Conservation (phyloP, 2,329 filamentous ascomycete species). For the Ascochyta viciae-villosae region DNA sequence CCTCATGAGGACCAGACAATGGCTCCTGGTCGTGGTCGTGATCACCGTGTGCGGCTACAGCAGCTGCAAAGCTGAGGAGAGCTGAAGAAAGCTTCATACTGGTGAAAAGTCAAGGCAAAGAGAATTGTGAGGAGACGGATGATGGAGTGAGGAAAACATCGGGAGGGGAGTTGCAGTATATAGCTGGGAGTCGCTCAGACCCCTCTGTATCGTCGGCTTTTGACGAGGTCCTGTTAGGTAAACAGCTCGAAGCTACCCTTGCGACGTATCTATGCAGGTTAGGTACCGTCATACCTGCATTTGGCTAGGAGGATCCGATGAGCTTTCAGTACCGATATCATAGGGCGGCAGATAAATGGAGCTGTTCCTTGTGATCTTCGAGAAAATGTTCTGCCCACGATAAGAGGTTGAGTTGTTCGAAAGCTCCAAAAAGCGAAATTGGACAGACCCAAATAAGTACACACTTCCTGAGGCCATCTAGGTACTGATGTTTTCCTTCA, state of each 20-base stretch:
- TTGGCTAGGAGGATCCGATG: conserved; percentile 24
- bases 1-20: conserved; percentile 70
- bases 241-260: conserved; percentile 42
- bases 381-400: not conserved
- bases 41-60: conserved; percentile 65
- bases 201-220: conserved; percentile 32
- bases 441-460: not conserved
- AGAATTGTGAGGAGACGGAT: not conserved
- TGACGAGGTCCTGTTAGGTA: conserved; percentile 45
- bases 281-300: conserved; percentile 26
- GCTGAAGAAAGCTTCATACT: conserved; percentile 39
- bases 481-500: conserved; percentile 1
- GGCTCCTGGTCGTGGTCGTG: conserved; percentile 65
- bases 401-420: not conserved
- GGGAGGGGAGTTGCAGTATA: conserved; percentile 27
- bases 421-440: not conserved
- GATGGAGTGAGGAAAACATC: not conserved
- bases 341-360: conserved; percentile 2
- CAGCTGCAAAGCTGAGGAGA: conserved; percentile 53
- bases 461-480: conserved; percentile 3
- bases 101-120: conserved; percentile 3
- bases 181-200: conserved; percentile 22
- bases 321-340: conserved; percentile 18
- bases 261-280: conserved; percentile 32
- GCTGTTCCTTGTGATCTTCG: not conserved